These are phyloP conservation scores for Quercus tomentella DNA, from an alignment of 331 rosid species.

Conservation along the genomic window DNA sequence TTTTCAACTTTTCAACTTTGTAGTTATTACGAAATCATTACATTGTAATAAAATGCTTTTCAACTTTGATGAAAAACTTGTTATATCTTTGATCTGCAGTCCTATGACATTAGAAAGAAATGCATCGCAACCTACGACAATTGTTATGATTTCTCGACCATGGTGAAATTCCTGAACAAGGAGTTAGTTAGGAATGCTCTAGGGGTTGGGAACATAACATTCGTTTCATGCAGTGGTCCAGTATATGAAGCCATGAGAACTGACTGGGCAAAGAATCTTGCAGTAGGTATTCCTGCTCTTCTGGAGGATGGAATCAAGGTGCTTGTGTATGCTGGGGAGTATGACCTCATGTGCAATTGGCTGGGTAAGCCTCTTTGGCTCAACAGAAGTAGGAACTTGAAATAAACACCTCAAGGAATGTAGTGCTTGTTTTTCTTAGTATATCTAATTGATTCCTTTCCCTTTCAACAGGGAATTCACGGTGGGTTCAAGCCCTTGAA, in stretches of 20 bases:
- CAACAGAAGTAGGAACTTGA: background rate
- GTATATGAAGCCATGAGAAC: conserved; percentile 61
- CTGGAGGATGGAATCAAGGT: conserved; percentile 86
- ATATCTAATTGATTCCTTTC: background rate
- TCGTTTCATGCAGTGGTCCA: conserved; percentile 66
- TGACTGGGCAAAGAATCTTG: conserved; percentile 95
- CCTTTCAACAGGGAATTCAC: conserved; percentile 66
- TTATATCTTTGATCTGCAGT: conserved; percentile 42
- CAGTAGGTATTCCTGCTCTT: conserved; percentile 78
- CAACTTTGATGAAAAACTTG: background rate
- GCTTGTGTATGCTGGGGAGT: conserved; percentile 90
- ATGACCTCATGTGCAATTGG: conserved; percentile 96
- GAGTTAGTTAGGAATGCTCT: conserved; percentile 58
- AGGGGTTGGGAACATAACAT: conserved; percentile 78
- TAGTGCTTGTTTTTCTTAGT: too few species aligned
- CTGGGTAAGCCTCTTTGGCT: conserved; percentile 49
- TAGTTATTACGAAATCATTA: background rate
- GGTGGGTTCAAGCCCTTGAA: conserved; percentile 85
- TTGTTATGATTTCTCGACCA: conserved; percentile 77
- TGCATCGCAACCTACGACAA: conserved; percentile 24
- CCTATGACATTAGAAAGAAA: conserved; percentile 81
- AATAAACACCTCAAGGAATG: background rate
- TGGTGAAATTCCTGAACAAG: conserved; percentile 71
- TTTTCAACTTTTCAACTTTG: background rate
- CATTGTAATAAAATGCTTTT: background rate